Evolutionary conservation across 2,329 filamentous ascomycete species (phyloP).

Genomic region (Phyllosticta capitalensis): DNA sequence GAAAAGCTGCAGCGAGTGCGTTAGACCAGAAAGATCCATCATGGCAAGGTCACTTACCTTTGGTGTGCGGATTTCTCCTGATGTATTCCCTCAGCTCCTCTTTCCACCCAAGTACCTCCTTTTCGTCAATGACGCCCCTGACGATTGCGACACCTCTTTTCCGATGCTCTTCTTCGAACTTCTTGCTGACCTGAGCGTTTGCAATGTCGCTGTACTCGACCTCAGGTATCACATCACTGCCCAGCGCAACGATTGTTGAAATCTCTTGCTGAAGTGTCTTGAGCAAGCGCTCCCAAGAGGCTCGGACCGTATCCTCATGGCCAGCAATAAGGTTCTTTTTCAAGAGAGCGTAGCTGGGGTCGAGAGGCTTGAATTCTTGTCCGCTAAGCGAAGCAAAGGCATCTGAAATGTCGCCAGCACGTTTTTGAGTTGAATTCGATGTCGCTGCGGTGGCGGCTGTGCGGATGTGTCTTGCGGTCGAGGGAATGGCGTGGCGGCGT

Average conservation of each 20-base stretch:
- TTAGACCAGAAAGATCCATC: no score
- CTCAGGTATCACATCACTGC: constrained; percentile 35
- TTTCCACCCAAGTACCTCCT: constrained; percentile 37
- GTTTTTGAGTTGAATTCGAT: constrained; percentile 29
- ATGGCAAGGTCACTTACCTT: constrained; percentile 15
- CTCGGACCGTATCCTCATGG: constrained; percentile 37
- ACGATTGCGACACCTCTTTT: constrained; percentile 46
- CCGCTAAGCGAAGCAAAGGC: constrained; percentile 42
- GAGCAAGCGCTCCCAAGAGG: constrained; percentile 40
- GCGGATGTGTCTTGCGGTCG: constrained; percentile 12
- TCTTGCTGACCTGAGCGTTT: constrained; percentile 36
- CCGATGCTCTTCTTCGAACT: constrained; percentile 48
- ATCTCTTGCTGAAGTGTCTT: constrained; percentile 35
- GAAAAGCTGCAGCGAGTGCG: constrained; percentile 30
- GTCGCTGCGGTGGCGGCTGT: constrained; percentile 14
- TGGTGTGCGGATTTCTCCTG: constrained; percentile 36
- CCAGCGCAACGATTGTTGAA: constrained; percentile 32
- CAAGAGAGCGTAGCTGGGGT: constrained; percentile 36
- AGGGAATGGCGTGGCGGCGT: constrained; percentile 11
- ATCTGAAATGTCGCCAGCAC: constrained; percentile 41
- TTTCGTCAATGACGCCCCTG: constrained; percentile 34
- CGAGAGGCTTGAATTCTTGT: constrained; percentile 34
- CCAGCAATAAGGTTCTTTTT: constrained; percentile 37
- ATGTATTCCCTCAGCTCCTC: constrained; percentile 36
- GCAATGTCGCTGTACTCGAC: constrained; percentile 39